Evolutionary conservation across 345 rosid species (phyloP).

Genomic region (Capsella bursapastoris): DNA sequence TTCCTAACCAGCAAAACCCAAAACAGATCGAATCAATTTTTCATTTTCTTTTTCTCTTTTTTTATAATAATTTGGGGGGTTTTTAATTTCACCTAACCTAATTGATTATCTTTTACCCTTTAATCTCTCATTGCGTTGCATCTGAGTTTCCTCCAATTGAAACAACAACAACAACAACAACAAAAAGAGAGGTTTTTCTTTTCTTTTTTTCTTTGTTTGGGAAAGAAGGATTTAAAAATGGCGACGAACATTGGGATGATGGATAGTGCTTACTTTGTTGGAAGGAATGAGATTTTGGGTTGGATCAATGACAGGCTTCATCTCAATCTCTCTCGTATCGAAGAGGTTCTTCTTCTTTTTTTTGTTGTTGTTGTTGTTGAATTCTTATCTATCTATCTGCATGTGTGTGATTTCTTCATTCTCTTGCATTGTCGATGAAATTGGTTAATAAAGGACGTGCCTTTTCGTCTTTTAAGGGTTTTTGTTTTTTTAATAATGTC

Average conservation of each 20-base stretch:
- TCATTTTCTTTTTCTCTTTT: background rate
- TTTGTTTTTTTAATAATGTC: conserved; percentile 25
- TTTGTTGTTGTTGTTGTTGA: background rate
- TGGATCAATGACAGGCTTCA: conserved; percentile 95
- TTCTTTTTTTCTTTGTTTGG: background rate
- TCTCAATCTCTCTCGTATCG: conserved; percentile 87
- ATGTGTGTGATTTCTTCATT: conserved; percentile 11
- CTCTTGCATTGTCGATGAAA: background rate
- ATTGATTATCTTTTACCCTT: conserved; percentile 20
- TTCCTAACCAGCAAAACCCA: conserved; percentile 43
- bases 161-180: background rate
- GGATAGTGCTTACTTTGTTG: conserved; percentile 98
- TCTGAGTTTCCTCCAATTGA: conserved; percentile 26
- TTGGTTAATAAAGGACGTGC: conserved; percentile 4
- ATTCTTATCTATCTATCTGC: conserved; percentile 17
- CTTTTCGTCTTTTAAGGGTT: background rate
- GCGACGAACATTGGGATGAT: conserved; percentile 93
- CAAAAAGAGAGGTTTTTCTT: background rate
- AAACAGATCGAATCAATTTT: conserved; percentile 44
- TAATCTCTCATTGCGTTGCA: conserved; percentile 31
- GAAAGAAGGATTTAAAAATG: conserved; percentile 51
- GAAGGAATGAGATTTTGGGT: conserved; percentile 86
- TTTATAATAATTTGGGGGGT: no score
- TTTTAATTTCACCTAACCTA: conserved; percentile 26
- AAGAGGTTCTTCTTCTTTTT: conserved; percentile 55